phyloP scores from a whole-genome alignment of 1,139 yeast genomes.

The Yamadazyma aaseri region DNA sequence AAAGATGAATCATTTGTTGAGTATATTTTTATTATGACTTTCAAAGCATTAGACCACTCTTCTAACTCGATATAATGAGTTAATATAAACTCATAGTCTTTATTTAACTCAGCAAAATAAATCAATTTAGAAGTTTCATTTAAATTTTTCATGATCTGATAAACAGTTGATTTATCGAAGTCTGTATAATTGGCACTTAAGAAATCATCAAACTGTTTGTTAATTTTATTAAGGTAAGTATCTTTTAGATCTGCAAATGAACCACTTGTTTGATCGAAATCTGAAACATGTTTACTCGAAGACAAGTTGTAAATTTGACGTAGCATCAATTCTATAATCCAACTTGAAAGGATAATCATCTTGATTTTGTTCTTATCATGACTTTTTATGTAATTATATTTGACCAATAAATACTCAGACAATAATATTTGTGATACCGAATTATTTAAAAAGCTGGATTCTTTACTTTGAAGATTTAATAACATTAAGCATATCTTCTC shows the following conservation, averaged over 20 bases:
- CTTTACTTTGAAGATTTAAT: slow-evolving; percentile 35
- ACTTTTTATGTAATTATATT: slow-evolving; percentile 41
- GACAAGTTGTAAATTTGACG: slow-evolving; percentile 23
- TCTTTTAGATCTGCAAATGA: slow-evolving; percentile 6
- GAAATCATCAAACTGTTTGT: slow-evolving; percentile 49
- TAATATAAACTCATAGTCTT: slow-evolving; percentile 69
- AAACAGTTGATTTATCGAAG: slow-evolving; percentile 65
- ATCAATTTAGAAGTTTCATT: slow-evolving; percentile 64
- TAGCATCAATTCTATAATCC: slow-evolving; percentile 70
- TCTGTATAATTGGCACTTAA: slow-evolving; percentile 45
- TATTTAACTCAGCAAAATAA: slow-evolving; percentile 63
- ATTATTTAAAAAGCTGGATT: slow-evolving; percentile 5
- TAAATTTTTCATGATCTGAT: slow-evolving; percentile 68
- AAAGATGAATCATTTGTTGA: slow-evolving; percentile 29
- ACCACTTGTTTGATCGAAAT: slow-evolving; percentile 5
- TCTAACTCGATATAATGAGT: slow-evolving; percentile 65
- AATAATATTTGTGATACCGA: slow-evolving; percentile 34
- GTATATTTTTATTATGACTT: slow-evolving; percentile 50
- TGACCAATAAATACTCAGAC: slow-evolving; percentile 54
- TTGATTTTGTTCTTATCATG: slow-evolving; percentile 47
- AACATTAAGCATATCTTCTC: slow-evolving; percentile 70
- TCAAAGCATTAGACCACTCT: slow-evolving; percentile 74
- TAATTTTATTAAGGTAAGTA: slow-evolving; percentile 17
- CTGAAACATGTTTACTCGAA: slow-evolving; percentile 17
- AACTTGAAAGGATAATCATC: slow-evolving; percentile 64